Evolutionary conservation across 805 yeast genomes (phyloP).

Genomic region (Priceomyces carsonii): DNA sequence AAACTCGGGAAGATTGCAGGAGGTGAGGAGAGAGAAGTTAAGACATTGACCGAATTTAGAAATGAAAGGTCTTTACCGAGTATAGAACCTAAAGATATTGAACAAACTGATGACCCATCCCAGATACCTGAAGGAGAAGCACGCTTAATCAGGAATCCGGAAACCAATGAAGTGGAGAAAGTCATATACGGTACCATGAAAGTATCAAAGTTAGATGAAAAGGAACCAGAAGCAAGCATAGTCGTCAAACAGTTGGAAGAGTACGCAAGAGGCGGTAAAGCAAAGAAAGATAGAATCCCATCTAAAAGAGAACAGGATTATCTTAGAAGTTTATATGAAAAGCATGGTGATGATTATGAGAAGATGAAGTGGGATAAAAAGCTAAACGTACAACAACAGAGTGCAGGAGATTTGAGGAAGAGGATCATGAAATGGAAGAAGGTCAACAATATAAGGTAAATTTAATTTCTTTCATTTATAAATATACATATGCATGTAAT

Average conservation of each 20-base stretch:
- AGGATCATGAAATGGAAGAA: conserved; percentile 73
- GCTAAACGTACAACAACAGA: conserved; percentile 78
- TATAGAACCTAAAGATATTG: conserved; percentile 31
- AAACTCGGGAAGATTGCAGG: conserved; percentile 73
- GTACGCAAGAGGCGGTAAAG: conserved; percentile 45
- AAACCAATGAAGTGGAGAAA: conserved; percentile 60
- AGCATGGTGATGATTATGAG: conserved; percentile 84
- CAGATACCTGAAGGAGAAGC: conserved; percentile 80
- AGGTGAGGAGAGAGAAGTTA: conserved; percentile 68
- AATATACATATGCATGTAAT: too few relatives aligned
- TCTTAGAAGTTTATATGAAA: conserved; percentile 61
- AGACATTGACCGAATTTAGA: conserved; percentile 34
- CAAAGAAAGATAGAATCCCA: conserved; percentile 53
- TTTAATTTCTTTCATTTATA: too few relatives aligned
- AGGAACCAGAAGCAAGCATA: conserved; percentile 42
- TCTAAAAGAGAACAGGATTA: conserved; percentile 77
- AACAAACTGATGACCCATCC: conserved; percentile 50
- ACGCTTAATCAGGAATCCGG: conserved; percentile 66
- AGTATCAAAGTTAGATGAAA: conserved; percentile 12
- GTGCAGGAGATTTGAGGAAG: conserved; percentile 78
- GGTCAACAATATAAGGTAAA: conserved; percentile 29
- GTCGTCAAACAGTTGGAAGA: conserved; percentile 73
- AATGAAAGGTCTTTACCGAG: conserved; percentile 25
- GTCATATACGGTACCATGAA: conserved; percentile 73
- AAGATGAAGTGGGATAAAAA: conserved; percentile 93